A percentile compares a stretch with the other conserved stretches of the same genome.
phyloP scores from a whole-genome alignment of 78 protist species.

The Protostelium mycophagum region DNA sequence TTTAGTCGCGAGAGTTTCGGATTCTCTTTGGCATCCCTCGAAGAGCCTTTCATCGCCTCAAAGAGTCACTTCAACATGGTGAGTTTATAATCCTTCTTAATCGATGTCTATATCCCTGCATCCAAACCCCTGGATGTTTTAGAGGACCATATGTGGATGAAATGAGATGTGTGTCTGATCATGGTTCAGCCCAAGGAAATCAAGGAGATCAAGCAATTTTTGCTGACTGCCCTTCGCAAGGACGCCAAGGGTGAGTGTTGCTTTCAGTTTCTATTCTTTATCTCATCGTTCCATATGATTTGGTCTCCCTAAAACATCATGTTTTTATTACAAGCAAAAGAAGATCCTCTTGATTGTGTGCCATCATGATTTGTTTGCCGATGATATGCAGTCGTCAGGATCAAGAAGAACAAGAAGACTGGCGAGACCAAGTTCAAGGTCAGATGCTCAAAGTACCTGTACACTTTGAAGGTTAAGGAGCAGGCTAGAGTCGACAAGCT shows the following conservation, averaged over 20 bases:
- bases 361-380: neutral
- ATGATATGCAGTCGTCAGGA: conserved; percentile 63
- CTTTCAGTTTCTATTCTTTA: neutral
- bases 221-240: conserved; percentile 83
- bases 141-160: neutral
- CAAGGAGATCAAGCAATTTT: conserved; percentile 93
- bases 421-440: conserved; percentile 94
- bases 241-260: conserved; percentile 74
- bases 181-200: conserved; percentile 88
- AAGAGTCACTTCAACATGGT: neutral
- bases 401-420: conserved; percentile 79
- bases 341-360: neutral
- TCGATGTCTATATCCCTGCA: neutral
- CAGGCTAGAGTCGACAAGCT: conserved; percentile 87
- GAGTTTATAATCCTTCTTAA: neutral
- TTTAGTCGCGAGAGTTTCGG: neutral
- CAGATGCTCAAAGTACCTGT: conserved; percentile 88
- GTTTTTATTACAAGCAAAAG: neutral
- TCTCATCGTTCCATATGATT: neutral
- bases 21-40: neutral
- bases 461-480: conserved; percentile 89
- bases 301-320: neutral
- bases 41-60: neutral
- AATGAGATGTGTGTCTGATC: neutral
- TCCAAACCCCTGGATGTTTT: neutral